Base-by-base conservation (phyloP, 805 yeast genomes). In the Wickerhamiella sorbophila region DNA sequence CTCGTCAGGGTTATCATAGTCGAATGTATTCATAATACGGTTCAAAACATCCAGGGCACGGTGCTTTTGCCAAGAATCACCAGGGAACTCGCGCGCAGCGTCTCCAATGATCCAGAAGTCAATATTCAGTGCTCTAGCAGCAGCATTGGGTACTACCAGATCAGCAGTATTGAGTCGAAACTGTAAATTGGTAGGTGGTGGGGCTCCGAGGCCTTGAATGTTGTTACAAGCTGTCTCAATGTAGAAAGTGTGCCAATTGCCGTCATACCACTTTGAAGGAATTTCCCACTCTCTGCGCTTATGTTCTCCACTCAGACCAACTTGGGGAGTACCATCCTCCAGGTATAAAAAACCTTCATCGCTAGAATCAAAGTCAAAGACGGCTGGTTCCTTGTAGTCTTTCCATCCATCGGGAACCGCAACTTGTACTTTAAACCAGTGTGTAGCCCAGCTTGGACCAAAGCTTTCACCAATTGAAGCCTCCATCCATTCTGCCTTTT, bases 401-500 rank as follows among this genome's bases (percentile, higher is more conserved):
- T 48, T 48, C 82, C 83, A 78, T 2, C 66, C 57, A 14, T 64
- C 50, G 0, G 95, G 94, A 4, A 88, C 64, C n/a, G 65, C 63
- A 44, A 83, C 61, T 12, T 68, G 61, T 17, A 88, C 63, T 50
- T 75, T 72, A 61, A 91, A 85, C 98, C 98, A 88, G 49, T 85
- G 93, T 1, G 97, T 81, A 44, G 88, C 79, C 98, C 98, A 88
- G 12, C 93, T 80, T 3, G 98, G 98, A 0, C 97, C 96, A 58
- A 82, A 85, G 6, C 67, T 62, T 50, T 82, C 78, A 18, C 91
- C 93, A 49, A 75, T 76, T 32, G 50, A 43, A 4, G 67, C 55
- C 1, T 53, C 50, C 6, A 51, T 49, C 64, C 67, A 65, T 31
- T 48, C 48, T n/a, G 83, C 79, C 19, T 66, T 63, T 49, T 68